phyloP scores from a whole-genome alignment of 192 early-diverging fungal species.

The Jimgerdemannia lactiflua region DNA sequence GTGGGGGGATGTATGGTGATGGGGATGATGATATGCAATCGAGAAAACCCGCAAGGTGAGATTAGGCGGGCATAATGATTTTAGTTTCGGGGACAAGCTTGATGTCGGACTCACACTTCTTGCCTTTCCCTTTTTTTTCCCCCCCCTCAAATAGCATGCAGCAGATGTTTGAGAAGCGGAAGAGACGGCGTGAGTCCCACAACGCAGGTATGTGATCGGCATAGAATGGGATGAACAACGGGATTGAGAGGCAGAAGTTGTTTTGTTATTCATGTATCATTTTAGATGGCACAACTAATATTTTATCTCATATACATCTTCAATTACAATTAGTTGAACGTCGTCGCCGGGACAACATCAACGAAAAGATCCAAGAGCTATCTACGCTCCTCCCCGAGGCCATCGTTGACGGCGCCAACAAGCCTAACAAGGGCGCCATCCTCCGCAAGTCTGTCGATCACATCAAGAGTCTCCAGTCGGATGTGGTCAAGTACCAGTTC shows the following conservation, averaged over 20 bases:
- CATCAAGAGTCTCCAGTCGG: slow-evolving; percentile 47
- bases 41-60: background rate
- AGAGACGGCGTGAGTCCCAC: slow-evolving; percentile 92
- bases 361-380: slow-evolving; percentile 97
- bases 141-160: slow-evolving; percentile 19
- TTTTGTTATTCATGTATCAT: too few species aligned
- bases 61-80: background rate
- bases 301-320: too few species aligned
- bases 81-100: background rate
- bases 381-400: slow-evolving; percentile 80
- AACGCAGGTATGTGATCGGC: slow-evolving; percentile 60
- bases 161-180: slow-evolving; percentile 72
- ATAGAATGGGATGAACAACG: background rate
- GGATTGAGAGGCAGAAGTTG: too few species aligned
- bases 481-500: slow-evolving; percentile 21
- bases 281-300: too few species aligned
- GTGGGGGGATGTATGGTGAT: too few species aligned
- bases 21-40: too few species aligned
- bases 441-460: slow-evolving; percentile 93
- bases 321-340: slow-evolving; percentile 69
- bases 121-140: slow-evolving; percentile 10
- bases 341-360: slow-evolving; percentile 96
- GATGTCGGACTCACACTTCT: background rate
- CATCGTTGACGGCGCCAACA: slow-evolving; percentile 74
- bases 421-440: slow-evolving; percentile 96